Evolutionary conservation across 345 rosid species (phyloP), one percentile per base, ranked within the genome.

Genomic region (Limnanthes douglasii): DNA sequence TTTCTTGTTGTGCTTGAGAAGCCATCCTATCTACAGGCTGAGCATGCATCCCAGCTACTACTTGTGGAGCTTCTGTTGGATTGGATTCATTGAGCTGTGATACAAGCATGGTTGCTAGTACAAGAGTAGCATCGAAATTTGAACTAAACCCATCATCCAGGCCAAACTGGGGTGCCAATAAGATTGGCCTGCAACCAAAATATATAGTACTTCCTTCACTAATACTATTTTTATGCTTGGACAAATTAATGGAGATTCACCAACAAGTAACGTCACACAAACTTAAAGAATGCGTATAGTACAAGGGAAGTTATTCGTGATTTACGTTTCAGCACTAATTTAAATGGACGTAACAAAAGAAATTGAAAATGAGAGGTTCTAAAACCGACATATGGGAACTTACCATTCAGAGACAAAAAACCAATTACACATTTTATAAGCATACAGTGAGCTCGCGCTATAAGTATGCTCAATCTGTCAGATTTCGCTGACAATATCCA

Each of bases 131-230:
- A 66, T 84, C 95, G 20, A 84, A 84, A 52, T 61, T 75, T 43
- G 88, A 72, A 40, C 60, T 48, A 28, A 69, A 46, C 16, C 81
- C 79, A 53, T 79, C 86, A 61, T 79, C 90, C 19, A 72, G 37
- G 23, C 94, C 92, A 29, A 76, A 79, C 59, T 67, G 70, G 43
- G 95, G 95, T 35, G 86, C 80, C 94, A 84, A 64, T 55, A 90
- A 57, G 44, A 84, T 74, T 32, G 98, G 94, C 73, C 98, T 90
- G 77, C 14, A 45, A 34, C 40, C 31, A 27, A 13, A 20, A 35
- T 8, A 45, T 29, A 59, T 21, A 6, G 19, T 47, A 31, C 18
- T 26, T 28, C 1, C 32, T n/a, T n/a, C n/a, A n/a, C n/a, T n/a
- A n/a, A n/a, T n/a, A n/a, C n/a, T n/a, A n/a, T n/a, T n/a, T n/a